A percentile compares a stretch with the other conserved stretches of the same genome.
These are phyloP conservation scores for Stachybotrys chartarum DNA, from an alignment of 2,329 filamentous ascomycete species.

Conservation along the genomic window DNA sequence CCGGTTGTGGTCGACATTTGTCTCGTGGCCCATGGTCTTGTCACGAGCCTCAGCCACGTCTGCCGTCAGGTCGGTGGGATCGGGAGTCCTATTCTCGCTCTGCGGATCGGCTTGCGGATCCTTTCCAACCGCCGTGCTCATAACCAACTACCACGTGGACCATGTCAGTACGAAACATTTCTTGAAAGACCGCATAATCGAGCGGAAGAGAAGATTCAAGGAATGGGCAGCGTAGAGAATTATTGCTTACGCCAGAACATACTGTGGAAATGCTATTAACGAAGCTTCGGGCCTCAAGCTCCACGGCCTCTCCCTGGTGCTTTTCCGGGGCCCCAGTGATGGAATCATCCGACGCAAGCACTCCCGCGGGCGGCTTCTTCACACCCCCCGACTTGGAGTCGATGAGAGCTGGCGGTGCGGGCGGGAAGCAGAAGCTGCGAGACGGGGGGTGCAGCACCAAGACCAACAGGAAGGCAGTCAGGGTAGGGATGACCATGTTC, in stretches of 20 bases:
- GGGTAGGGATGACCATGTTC: constrained; percentile 60
- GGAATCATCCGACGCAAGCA: constrained; percentile 68
- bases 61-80: constrained; percentile 28
- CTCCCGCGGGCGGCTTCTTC: constrained; percentile 69
- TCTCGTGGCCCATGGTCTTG: constrained; percentile 37
- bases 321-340: constrained; percentile 78
- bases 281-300: constrained; percentile 76
- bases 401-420: constrained; percentile 68
- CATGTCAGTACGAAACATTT: neutral
- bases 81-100: constrained; percentile 48
- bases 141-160: constrained; percentile 44
- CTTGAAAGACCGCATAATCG: neutral
- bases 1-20: constrained; percentile 50
- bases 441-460: constrained; percentile 60
- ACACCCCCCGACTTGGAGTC: constrained; percentile 63
- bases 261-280: constrained; percentile 56
- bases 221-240: neutral
- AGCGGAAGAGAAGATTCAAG: neutral
- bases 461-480: constrained; percentile 52
- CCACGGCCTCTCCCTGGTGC: constrained; percentile 75
- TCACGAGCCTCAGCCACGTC: constrained; percentile 33
- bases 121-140: constrained; percentile 71
- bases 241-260: constrained; percentile 21
- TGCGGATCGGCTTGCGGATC: constrained; percentile 60
- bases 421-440: constrained; percentile 63